These are phyloP conservation scores for Claviceps arundinis DNA, from an alignment of 2,329 filamentous ascomycete species.

Conservation along the genomic window DNA sequence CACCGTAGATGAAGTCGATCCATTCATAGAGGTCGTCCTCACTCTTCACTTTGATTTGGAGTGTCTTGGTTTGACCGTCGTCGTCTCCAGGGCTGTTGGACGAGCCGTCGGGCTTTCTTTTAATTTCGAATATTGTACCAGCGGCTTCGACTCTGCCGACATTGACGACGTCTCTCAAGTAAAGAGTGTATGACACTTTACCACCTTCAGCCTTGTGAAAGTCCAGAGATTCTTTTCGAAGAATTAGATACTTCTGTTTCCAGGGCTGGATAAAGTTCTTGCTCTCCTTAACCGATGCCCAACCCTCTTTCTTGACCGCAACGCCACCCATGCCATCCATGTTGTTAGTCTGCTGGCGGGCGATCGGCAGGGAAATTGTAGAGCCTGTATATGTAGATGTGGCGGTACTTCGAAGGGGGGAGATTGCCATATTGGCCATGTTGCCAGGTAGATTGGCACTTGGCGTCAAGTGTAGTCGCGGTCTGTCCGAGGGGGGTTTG, in stretches of 20 bases:
- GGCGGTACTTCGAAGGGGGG: slow-evolving; percentile 51
- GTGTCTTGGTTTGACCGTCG: slow-evolving; percentile 67
- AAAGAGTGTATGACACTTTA: slow-evolving; percentile 76
- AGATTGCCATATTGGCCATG: slow-evolving; percentile 67
- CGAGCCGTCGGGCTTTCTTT: slow-evolving; percentile 54
- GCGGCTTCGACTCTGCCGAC: slow-evolving; percentile 85
- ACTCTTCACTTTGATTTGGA: slow-evolving; percentile 86
- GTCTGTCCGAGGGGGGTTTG: slow-evolving; percentile 71
- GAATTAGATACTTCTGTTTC: slow-evolving; percentile 84
- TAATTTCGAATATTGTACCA: slow-evolving; percentile 88
- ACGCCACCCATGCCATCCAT: slow-evolving; percentile 54
- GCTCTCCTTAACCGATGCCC: slow-evolving; percentile 82
- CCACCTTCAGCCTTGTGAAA: slow-evolving; percentile 86
- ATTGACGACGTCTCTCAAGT: slow-evolving; percentile 75
- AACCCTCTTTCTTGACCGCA: slow-evolving; percentile 67
- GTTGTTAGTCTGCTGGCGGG: slow-evolving; percentile 46
- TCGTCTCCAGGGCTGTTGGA: slow-evolving; percentile 63
- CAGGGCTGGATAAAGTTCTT: slow-evolving; percentile 70
- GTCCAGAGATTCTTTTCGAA: slow-evolving; percentile 85
- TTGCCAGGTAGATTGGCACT: slow-evolving; percentile 62
- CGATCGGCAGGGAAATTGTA: slow-evolving; percentile 59
- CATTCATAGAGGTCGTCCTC: slow-evolving; percentile 97
- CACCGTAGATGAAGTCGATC: slow-evolving; percentile 96
- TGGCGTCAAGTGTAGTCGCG: slow-evolving; percentile 68
- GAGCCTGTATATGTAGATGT: slow-evolving; percentile 58